Conservation (phyloP, 2,329 filamentous ascomycete genomes). For the Tolypocladium paradoxum region DNA sequence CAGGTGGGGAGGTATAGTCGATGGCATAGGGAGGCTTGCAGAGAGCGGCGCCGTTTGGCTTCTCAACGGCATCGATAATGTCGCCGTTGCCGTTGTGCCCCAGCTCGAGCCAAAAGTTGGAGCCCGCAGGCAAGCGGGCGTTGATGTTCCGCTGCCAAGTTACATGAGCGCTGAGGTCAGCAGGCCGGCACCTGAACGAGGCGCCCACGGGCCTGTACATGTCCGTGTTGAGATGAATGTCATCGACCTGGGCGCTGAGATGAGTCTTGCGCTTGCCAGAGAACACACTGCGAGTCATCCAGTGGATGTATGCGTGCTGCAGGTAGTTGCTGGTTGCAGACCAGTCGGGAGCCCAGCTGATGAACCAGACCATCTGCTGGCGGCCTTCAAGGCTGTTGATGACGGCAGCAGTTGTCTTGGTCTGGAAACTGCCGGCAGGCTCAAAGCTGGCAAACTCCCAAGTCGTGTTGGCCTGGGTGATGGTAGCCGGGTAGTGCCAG, state of each 20-base stretch:
- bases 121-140: conserved; percentile 37
- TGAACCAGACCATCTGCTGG: conserved; percentile 53
- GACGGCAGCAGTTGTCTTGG: conserved; percentile 39
- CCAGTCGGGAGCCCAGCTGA: conserved; percentile 34
- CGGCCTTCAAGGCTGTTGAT: conserved; percentile 47
- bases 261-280: conserved; percentile 44
- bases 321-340: conserved; percentile 42
- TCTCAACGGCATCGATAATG: conserved; percentile 41
- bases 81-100: conserved; percentile 38
- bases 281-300: conserved; percentile 48
- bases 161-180: conserved; percentile 35
- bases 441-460: conserved; percentile 43
- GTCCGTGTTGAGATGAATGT: conserved; percentile 45
- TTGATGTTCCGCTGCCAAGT: conserved; percentile 31
- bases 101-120: conserved; percentile 40
- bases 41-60: conserved; percentile 25
- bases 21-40: conserved; percentile 31
- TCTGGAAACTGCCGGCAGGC: conserved; percentile 26
- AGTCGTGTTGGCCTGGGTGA: conserved; percentile 42
- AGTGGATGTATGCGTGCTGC: conserved; percentile 52
- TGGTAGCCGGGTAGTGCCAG: conserved; percentile 47
- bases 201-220: conserved; percentile 36
- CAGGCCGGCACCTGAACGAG: conserved; percentile 36
- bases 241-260: conserved; percentile 48
- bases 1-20: conserved; percentile 31